These are phyloP conservation scores for Ajuga reptans DNA, from an alignment of 305 asterid species.

Conservation along the genomic window DNA sequence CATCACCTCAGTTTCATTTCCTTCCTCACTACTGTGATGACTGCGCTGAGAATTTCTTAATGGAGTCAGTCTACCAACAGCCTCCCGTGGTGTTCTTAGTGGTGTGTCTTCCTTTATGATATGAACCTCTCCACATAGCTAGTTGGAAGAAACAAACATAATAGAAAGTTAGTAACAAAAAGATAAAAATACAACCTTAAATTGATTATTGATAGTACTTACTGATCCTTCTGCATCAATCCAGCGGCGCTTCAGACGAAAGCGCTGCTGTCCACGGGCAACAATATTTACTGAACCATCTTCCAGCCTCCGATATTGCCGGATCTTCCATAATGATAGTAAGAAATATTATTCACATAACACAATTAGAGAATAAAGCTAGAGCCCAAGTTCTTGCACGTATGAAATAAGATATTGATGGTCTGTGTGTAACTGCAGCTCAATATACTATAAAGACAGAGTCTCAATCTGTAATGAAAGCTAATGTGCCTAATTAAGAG, in stretches of 20 bases:
- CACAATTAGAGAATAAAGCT: slow-evolving; percentile 9
- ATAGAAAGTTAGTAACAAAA: slow-evolving; percentile 15
- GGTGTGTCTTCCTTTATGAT: slow-evolving; percentile 82
- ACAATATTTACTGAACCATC: slow-evolving; percentile 91
- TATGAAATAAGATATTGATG: slow-evolving; percentile 9
- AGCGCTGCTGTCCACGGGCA: slow-evolving; percentile 92
- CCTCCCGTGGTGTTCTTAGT: slow-evolving; percentile 72
- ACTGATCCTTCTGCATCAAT: slow-evolving; percentile 78
- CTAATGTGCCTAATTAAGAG: neutral
- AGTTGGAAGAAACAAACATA: slow-evolving; percentile 19
- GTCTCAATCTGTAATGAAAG: neutral
- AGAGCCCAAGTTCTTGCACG: neutral
- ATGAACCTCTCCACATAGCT: slow-evolving; percentile 84
- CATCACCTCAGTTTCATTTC: slow-evolving; percentile 61
- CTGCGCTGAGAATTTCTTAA: slow-evolving; percentile 36
- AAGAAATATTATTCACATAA: neutral
- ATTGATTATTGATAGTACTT: slow-evolving; percentile 30
- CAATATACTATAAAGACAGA: neutral
- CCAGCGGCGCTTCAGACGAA: slow-evolving; percentile 76
- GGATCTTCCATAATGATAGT: slow-evolving; percentile 45
- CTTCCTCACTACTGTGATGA: slow-evolving; percentile 39
- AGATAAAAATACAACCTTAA: slow-evolving; percentile 2
- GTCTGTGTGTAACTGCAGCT: slow-evolving; percentile 1
- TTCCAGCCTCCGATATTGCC: slow-evolving; percentile 74
- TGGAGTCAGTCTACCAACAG: slow-evolving; percentile 63